These are phyloP conservation scores for Talaromyces pinophilus DNA, from an alignment of 2,329 filamentous ascomycete genomes.

Conservation along the genomic window DNA sequence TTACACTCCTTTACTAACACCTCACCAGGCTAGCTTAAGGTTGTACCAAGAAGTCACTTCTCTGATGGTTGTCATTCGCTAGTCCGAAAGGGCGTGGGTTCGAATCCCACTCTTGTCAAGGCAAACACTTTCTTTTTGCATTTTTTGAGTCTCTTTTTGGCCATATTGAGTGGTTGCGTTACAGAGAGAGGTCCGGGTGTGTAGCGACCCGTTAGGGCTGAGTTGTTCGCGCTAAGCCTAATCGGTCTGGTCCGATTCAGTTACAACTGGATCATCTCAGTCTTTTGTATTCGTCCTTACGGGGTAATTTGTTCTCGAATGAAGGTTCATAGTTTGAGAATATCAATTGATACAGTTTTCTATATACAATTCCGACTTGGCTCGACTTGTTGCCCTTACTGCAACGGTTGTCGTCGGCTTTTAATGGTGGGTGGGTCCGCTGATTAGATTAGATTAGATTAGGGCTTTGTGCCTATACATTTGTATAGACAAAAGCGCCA, in stretches of 20 bases:
- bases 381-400: not conserved
- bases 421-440: not conserved
- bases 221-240: not conserved
- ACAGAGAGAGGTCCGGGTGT: not conserved
- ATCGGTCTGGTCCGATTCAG: not conserved
- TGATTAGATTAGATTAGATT: constrained; percentile 2
- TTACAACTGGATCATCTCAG: not conserved
- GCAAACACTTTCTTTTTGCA: not conserved
- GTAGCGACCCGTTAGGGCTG: not conserved
- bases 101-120: constrained; percentile 2
- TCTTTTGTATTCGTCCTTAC: not conserved
- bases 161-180: not conserved
- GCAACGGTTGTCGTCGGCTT: not conserved
- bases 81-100: constrained; percentile 2
- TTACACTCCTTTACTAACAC: not conserved
- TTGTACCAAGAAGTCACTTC: not conserved
- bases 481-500: not conserved
- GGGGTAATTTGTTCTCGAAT: not conserved
- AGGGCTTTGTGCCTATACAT: not conserved
- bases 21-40: not conserved
- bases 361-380: not conserved
- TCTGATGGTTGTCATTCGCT: not conserved
- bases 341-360: not conserved
- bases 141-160: not conserved
- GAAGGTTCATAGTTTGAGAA: not conserved